Conservation (phyloP, 106 monocot species). For the Platanthera guangdongensis region DNA sequence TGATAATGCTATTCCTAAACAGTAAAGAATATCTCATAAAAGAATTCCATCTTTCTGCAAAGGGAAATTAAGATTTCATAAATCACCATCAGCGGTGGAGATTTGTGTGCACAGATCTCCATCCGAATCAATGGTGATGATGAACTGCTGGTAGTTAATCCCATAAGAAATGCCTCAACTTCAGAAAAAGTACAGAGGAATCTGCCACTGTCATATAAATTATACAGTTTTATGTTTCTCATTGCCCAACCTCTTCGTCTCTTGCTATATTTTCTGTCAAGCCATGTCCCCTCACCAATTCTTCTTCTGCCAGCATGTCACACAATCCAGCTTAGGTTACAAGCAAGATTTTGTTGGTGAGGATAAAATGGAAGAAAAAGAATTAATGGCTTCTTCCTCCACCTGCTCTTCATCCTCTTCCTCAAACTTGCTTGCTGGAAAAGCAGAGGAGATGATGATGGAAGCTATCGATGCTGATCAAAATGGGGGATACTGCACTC, state of each 20-base stretch:
- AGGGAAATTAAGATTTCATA: too few relatives aligned
- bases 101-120: too few relatives aligned
- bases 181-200: too few relatives aligned
- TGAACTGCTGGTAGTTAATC: too few relatives aligned
- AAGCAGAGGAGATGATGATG: neutral
- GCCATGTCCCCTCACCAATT: neutral
- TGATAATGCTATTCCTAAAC: too few relatives aligned
- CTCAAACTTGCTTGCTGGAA: neutral
- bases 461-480: neutral
- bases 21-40: too few relatives aligned
- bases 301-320: neutral
- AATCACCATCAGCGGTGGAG: too few relatives aligned
- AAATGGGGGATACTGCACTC: constrained; percentile 7
- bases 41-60: too few relatives aligned
- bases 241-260: neutral
- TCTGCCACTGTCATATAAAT: too few relatives aligned
- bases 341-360: neutral
- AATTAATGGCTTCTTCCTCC: neutral
- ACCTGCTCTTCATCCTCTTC: constrained; percentile 3
- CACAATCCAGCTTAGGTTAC: neutral
- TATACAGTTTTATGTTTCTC: neutral
- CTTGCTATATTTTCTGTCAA: neutral
- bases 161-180: too few relatives aligned
- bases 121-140: too few relatives aligned
- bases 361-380: neutral